These are phyloP conservation scores for Phytophthora uliginosa DNA, from an alignment of 352 stramenopile species.

Conservation along the genomic window DNA sequence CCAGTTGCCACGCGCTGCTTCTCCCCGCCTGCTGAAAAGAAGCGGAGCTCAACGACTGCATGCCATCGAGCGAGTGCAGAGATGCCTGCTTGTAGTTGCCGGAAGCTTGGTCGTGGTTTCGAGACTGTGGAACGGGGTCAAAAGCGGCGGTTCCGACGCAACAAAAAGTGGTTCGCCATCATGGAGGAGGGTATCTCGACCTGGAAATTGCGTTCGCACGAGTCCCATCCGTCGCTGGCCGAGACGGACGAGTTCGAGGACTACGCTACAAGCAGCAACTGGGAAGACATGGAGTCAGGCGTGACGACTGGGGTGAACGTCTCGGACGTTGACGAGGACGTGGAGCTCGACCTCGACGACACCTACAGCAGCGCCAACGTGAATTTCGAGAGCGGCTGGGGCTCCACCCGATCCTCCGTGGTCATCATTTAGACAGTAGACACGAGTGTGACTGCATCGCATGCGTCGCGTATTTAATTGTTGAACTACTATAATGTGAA, in stretches of 20 bases:
- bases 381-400: slow-evolving; percentile 29
- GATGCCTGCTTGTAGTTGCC: slow-evolving; percentile 51
- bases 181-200: slow-evolving; percentile 51
- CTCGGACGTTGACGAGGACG: slow-evolving; percentile 33
- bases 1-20: slow-evolving; percentile 34
- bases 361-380: slow-evolving; percentile 16
- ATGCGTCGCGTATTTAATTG: slow-evolving; percentile 29
- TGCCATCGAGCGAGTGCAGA: slow-evolving; percentile 25
- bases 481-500: slow-evolving; percentile 6
- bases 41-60: slow-evolving; percentile 35
- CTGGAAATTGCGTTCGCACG: slow-evolving; percentile 42
- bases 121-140: slow-evolving; percentile 32
- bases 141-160: slow-evolving; percentile 55
- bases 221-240: slow-evolving; percentile 33
- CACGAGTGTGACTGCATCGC: background rate
- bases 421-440: slow-evolving; percentile 40
- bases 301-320: slow-evolving; percentile 13
- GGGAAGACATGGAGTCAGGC: slow-evolving; percentile 36
- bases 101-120: slow-evolving; percentile 55
- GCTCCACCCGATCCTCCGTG: slow-evolving; percentile 23
- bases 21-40: slow-evolving; percentile 36
- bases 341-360: slow-evolving; percentile 21
- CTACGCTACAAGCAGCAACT: slow-evolving; percentile 34
- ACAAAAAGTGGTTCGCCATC: slow-evolving; percentile 60
- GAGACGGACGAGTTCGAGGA: slow-evolving; percentile 47